Percentiles rank a stretch among this genome's conserved stretches.
These are phyloP conservation scores for Cladophialophora exuberans DNA, from an alignment of 2,329 filamentous ascomycete genomes.

Conservation along the genomic window DNA sequence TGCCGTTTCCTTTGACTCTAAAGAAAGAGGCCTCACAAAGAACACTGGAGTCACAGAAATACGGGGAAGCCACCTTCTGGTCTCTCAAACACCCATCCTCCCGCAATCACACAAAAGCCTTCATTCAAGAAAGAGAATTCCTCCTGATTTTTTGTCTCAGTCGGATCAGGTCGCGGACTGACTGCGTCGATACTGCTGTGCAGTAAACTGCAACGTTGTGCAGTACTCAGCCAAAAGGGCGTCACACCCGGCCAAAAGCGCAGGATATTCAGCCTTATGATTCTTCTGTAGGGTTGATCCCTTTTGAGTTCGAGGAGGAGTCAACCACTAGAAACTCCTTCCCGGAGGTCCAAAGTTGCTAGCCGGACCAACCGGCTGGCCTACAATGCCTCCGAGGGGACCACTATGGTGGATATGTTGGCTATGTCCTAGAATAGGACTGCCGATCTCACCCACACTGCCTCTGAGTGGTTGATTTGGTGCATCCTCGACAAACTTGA, in stretches of 20 bases:
- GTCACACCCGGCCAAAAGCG: too few relatives aligned
- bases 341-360: constrained; percentile 29
- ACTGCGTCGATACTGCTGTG: constrained; percentile 20
- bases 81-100: not conserved
- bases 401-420: constrained; percentile 27
- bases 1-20: too few relatives aligned
- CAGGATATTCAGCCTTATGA: not conserved
- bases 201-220: constrained; percentile 5
- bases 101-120: constrained; percentile 2
- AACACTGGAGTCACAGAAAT: too few relatives aligned
- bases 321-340: constrained; percentile 31
- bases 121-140: constrained; percentile 2
- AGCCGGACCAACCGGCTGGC: constrained; percentile 9
- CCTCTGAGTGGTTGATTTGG: constrained; percentile 47
- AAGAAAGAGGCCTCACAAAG: too few relatives aligned
- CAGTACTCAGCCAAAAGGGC: too few relatives aligned
- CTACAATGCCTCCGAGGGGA: constrained; percentile 23
- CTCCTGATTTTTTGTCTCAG: not conserved
- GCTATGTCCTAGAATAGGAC: constrained; percentile 52
- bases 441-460: constrained; percentile 70
- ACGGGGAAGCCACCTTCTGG: too few relatives aligned
- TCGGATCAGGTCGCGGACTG: constrained; percentile 18
- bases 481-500: constrained; percentile 58
- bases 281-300: not conserved
- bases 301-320: constrained; percentile 22